These are phyloP conservation scores for Apiospora aurea DNA, from an alignment of 2,329 filamentous ascomycete species.

Conservation along the genomic window DNA sequence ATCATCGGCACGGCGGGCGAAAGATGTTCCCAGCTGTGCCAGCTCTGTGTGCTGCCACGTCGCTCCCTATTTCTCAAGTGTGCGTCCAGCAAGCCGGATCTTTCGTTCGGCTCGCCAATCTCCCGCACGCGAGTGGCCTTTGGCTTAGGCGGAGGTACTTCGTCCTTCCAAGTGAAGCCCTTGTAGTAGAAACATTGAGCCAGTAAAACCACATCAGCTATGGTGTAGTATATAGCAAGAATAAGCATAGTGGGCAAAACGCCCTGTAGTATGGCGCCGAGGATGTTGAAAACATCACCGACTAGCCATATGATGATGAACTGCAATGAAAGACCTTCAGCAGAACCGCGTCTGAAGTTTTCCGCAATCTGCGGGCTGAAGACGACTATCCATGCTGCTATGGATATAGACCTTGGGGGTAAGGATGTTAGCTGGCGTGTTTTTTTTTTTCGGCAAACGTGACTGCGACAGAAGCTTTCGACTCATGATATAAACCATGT, in stretches of 20 bases:
- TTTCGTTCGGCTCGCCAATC: slow-evolving; percentile 55
- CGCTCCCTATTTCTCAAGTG: slow-evolving; percentile 54
- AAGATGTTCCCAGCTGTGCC: slow-evolving; percentile 59
- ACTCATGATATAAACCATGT: neutral
- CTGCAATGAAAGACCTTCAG: slow-evolving; percentile 87
- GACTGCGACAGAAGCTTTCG: neutral
- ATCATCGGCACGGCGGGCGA: slow-evolving; percentile 86
- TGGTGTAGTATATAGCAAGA: slow-evolving; percentile 91
- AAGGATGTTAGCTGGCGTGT: neutral
- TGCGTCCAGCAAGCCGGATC: slow-evolving; percentile 56
- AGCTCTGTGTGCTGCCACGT: slow-evolving; percentile 64
- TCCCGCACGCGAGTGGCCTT: slow-evolving; percentile 45
- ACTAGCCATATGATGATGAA: slow-evolving; percentile 94
- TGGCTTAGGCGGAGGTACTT: slow-evolving; percentile 51
- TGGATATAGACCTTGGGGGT: slow-evolving; percentile 79
- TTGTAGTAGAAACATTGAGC: slow-evolving; percentile 95
- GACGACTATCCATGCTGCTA: slow-evolving; percentile 97
- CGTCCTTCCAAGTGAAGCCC: slow-evolving; percentile 74
- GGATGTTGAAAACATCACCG: slow-evolving; percentile 96
- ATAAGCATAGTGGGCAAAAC: slow-evolving; percentile 96
- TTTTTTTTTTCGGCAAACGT: neutral
- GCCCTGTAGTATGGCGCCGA: slow-evolving; percentile 89
- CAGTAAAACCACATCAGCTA: slow-evolving; percentile 88
- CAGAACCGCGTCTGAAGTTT: slow-evolving; percentile 85
- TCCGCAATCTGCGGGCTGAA: slow-evolving; percentile 97